A percentile compares a stretch with the other conserved stretches of the same genome.
Evolutionary conservation across 345 rosid genomes (phyloP).

Genomic region (Lumnitzera littorea): DNA sequence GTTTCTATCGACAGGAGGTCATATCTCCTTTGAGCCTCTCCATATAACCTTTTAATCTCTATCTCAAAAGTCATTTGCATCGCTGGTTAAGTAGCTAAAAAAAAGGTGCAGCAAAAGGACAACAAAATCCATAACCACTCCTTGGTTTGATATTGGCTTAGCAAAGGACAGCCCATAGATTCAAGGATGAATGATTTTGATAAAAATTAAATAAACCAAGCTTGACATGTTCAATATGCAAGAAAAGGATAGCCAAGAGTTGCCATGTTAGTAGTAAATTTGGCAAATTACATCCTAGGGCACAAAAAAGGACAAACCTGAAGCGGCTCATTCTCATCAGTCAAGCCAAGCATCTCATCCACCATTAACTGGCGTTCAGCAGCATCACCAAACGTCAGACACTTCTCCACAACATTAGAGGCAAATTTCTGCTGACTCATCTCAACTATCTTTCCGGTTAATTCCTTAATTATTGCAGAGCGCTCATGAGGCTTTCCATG

Average conservation of each 20-base stretch:
- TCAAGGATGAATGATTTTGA: too few species aligned
- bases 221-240: background rate
- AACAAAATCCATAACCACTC: too few species aligned
- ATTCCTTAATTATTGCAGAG: conserved; percentile 39
- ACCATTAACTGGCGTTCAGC: conserved; percentile 44
- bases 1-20: too few species aligned
- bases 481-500: conserved; percentile 65
- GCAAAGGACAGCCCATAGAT: too few species aligned
- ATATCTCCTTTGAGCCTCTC: too few species aligned
- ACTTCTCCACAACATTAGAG: conserved; percentile 60
- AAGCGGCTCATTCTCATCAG: conserved; percentile 59
- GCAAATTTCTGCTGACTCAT: conserved; percentile 73
- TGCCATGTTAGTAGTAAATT: too few species aligned
- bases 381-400: conserved; percentile 48
- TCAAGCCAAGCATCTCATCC: conserved; percentile 59
- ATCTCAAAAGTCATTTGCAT: too few species aligned
- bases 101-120: too few species aligned
- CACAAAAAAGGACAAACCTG: conserved; percentile 29
- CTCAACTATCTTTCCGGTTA: conserved; percentile 58
- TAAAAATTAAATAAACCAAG: too few species aligned
- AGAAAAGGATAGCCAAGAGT: background rate
- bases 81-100: too few species aligned
- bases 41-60: too few species aligned
- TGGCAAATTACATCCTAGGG: background rate
- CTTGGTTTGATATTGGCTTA: too few species aligned